Conservation (phyloP, 2,329 filamentous ascomycete genomes). For the Penicillium thymicola region DNA sequence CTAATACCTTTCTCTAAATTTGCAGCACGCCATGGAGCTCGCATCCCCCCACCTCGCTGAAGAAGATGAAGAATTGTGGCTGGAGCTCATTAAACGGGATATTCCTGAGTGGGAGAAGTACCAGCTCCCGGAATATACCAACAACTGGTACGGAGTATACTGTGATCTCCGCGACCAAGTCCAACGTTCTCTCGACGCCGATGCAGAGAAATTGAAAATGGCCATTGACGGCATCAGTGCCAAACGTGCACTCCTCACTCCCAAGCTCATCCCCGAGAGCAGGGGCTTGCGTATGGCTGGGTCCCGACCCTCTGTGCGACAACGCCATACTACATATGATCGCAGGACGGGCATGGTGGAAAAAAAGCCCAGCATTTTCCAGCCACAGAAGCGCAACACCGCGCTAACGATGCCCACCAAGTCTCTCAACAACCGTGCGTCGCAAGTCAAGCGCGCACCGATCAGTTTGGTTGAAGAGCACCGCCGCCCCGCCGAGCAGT, state of each 20-base stretch:
- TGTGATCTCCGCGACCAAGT: constrained; percentile 62
- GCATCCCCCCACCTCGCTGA: constrained; percentile 73
- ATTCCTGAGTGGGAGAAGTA: constrained; percentile 67
- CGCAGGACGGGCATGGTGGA: constrained; percentile 33
- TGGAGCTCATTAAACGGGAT: constrained; percentile 71
- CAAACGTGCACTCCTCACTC: constrained; percentile 56
- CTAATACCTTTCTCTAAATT: constrained; percentile 1
- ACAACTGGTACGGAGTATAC: constrained; percentile 77
- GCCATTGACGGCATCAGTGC: constrained; percentile 58
- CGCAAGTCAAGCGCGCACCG: constrained; percentile 40
- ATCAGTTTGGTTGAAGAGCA: constrained; percentile 43
- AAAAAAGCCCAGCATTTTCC: constrained; percentile 37
- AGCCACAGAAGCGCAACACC: constrained; percentile 35
- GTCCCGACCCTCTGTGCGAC: constrained; percentile 28
- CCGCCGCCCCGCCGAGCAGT: constrained; percentile 26
- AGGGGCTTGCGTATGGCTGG: constrained; percentile 27
- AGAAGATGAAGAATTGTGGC: constrained; percentile 71
- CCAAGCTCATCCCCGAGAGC: constrained; percentile 50
- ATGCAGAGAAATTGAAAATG: constrained; percentile 57
- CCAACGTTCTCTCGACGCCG: constrained; percentile 54
- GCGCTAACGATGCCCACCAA: constrained; percentile 41
- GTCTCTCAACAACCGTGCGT: constrained; percentile 38
- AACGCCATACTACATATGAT: constrained; percentile 33
- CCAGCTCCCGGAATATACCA: constrained; percentile 62
- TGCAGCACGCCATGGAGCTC: constrained; percentile 60